phyloP scores from a whole-genome alignment of 106 monocot species.

The Allium cepa region DNA sequence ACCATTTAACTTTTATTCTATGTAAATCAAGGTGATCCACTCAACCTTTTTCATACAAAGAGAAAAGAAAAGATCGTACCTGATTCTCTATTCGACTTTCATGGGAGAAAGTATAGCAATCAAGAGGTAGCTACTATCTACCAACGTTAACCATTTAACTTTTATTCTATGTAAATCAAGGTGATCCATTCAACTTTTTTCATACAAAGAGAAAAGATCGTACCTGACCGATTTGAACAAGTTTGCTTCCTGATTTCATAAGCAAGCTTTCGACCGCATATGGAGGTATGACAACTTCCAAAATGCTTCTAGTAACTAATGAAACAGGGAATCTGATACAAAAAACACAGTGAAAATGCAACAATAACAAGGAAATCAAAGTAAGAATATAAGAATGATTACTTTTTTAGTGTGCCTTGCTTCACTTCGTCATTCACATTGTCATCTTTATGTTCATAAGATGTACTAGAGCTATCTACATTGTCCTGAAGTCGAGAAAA shows the following conservation, averaged over 20 bases:
- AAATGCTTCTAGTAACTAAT: slow-evolving; percentile 52
- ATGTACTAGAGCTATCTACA: slow-evolving; percentile 37
- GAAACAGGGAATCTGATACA: slow-evolving; percentile 46
- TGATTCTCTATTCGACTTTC: too few relatives aligned
- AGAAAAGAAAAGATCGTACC: slow-evolving; percentile 26
- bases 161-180: neutral
- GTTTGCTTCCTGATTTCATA: slow-evolving; percentile 83
- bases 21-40: neutral
- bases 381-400: neutral
- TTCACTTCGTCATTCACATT: slow-evolving; percentile 49
- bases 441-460: slow-evolving; percentile 53
- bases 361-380: neutral
- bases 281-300: slow-evolving; percentile 81
- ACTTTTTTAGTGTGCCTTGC: slow-evolving; percentile 59
- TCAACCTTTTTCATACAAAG: neutral
- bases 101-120: too few relatives aligned
- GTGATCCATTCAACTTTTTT: neutral
- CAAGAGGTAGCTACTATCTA: too few relatives aligned
- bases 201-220: neutral
- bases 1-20: too few relatives aligned
- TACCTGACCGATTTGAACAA: slow-evolving; percentile 87
- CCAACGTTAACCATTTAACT: too few relatives aligned
- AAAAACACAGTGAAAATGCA: neutral
- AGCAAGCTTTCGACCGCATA: slow-evolving; percentile 68
- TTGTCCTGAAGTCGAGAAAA: slow-evolving; percentile 38